A percentile compares a stretch with the other conserved stretches of the same genome.
Conservation (phyloP, 2,329 filamentous ascomycete genomes). For the Diaporthe velutina region DNA sequence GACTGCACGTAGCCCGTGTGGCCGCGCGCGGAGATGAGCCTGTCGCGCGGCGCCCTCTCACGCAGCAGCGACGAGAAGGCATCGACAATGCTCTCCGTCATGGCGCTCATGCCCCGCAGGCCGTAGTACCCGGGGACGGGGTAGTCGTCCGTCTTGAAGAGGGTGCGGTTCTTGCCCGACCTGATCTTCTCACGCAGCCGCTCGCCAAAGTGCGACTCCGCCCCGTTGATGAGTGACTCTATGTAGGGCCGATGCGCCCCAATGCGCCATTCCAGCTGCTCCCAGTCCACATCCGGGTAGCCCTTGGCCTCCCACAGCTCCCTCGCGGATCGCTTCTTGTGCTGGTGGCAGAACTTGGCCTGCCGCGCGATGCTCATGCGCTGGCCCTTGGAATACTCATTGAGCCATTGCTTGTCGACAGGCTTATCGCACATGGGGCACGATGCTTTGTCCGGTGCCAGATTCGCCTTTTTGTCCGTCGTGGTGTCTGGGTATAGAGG, state of each 20-base stretch:
- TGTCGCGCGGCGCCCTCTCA: slow-evolving; percentile 72
- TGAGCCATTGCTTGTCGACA: slow-evolving; percentile 69
- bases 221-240: slow-evolving; percentile 70
- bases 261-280: slow-evolving; percentile 69
- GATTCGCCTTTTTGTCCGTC: background rate
- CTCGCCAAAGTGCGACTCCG: slow-evolving; percentile 71
- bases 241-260: slow-evolving; percentile 67
- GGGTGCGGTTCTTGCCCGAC: slow-evolving; percentile 69
- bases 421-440: slow-evolving; percentile 78
- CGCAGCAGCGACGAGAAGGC: slow-evolving; percentile 72
- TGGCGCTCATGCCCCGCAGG: slow-evolving; percentile 76
- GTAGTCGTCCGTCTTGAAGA: slow-evolving; percentile 69
- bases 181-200: slow-evolving; percentile 67
- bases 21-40: slow-evolving; percentile 75
- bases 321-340: slow-evolving; percentile 68
- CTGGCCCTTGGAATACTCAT: slow-evolving; percentile 61
- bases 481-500: background rate
- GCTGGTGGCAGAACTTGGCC: slow-evolving; percentile 72
- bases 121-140: slow-evolving; percentile 88
- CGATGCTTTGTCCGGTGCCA: slow-evolving; percentile 45
- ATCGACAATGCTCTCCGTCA: slow-evolving; percentile 77
- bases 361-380: slow-evolving; percentile 70
- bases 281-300: slow-evolving; percentile 82
- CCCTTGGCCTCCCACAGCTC: slow-evolving; percentile 62
- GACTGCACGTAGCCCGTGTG: slow-evolving; percentile 78